A percentile compares a stretch with the other conserved stretches of the same genome.
These are phyloP conservation scores for Septoria petroselini DNA, from an alignment of 2,329 filamentous ascomycete species.

Conservation along the genomic window DNA sequence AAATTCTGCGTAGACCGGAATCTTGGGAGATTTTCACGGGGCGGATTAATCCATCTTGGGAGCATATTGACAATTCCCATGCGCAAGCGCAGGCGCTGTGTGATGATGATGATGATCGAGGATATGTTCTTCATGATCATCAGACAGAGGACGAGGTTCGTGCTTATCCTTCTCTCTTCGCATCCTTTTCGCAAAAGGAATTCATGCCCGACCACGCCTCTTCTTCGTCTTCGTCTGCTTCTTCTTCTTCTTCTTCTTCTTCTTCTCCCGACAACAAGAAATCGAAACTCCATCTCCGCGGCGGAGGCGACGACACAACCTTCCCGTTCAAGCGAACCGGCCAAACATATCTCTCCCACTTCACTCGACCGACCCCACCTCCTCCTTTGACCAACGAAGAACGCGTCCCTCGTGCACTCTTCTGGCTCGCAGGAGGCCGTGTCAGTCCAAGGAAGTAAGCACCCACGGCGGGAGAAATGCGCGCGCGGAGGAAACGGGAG, in stretches of 20 bases:
- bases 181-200: conserved; percentile 4
- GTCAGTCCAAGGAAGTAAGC: conserved; percentile 8
- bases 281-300: conserved; percentile 6
- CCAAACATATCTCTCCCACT: not conserved
- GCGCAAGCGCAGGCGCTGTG: conserved; percentile 1
- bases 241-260: not conserved
- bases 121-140: no score
- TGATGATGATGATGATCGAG: not conserved
- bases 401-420: conserved; percentile 11
- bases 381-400: conserved; percentile 10
- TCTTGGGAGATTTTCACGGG: conserved; percentile 7
- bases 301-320: conserved; percentile 2
- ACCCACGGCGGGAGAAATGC: conserved; percentile 13
- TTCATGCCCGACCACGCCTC: conserved; percentile 12
- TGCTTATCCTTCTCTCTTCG: conserved; percentile 7
- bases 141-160: no score
- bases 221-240: not conserved
- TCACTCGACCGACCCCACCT: not conserved
- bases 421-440: conserved; percentile 16
- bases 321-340: conserved; percentile 7
- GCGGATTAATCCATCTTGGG: not conserved
- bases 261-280: not conserved
- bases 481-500: conserved; percentile 10
- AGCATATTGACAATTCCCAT: not conserved
- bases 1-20: not conserved